Base-by-base conservation (phyloP, 176 grass and related monocot genomes). In the Pontederia paniculata region DNA sequence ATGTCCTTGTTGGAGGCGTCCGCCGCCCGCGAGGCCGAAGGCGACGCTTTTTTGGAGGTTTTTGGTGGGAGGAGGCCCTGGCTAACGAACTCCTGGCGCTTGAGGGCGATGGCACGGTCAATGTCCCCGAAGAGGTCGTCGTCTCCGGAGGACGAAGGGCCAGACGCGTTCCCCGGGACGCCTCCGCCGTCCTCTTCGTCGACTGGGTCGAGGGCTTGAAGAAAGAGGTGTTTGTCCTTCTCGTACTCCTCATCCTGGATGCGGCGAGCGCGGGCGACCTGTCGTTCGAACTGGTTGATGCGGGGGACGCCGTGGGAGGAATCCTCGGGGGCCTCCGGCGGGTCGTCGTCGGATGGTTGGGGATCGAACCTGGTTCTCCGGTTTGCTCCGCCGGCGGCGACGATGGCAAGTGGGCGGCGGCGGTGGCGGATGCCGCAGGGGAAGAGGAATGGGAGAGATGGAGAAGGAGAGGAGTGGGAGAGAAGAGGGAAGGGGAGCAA, bases 271-370 rank as follows among this genome's bases (percentile, higher is more conserved):
- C 91, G 64, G 50, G 83, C 83, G 2, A 87, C 91, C 49, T 81
- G 80, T 23, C 83, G 80, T 18, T 74, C 71, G 25, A 97, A 76
- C 61, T 86, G 77, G 57, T 84, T 67, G 59, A 73, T 73, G 42
- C 79, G 77, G 59, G 70, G 70, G 79, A 97, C 79, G 0, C 91
- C 83, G 45, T 97, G 86, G 60, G 86, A 87, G 20, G 82, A 79
- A 56, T 97, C 91, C 74, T 97, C 86, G 9, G 91, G 83, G 23
- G 80, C 86, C 72, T 97, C 91, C 1, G 86, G 86, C 2, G 83
- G 91, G 56, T 97, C 83, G 50, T 83, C 78, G 72, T 83, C 86
- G 16, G 80, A 73, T 5, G 85, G 81, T 17, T 62, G 74, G 37
- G 86, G 91, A 12, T 79, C 67, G 77, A 78, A 87, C 47, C 67